These are phyloP conservation scores for Acmispon strigosus DNA, from an alignment of 306 rosid species.

Conservation along the genomic window DNA sequence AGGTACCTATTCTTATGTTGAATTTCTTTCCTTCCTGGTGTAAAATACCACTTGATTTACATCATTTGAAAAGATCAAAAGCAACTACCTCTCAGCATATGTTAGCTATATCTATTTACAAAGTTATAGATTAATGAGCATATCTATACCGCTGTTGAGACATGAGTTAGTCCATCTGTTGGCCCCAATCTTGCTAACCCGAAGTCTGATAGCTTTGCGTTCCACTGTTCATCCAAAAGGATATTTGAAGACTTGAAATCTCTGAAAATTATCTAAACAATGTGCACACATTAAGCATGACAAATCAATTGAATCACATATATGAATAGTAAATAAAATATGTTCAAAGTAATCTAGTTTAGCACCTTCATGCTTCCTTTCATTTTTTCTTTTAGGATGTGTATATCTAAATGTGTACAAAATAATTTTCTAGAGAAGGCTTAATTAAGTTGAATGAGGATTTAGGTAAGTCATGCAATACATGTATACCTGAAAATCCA, in stretches of 20 bases:
- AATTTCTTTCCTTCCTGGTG: background rate
- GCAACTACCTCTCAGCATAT: background rate
- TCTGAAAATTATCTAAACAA: conserved; percentile 84
- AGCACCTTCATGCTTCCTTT: background rate
- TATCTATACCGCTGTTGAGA: conserved; percentile 88
- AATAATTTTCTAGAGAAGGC: background rate
- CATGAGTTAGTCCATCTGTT: conserved; percentile 86
- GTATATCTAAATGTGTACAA: background rate
- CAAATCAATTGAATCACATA: conserved; percentile 6
- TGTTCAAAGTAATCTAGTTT: background rate
- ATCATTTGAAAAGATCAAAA: background rate
- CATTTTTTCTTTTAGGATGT: background rate
- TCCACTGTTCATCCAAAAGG: conserved; percentile 91
- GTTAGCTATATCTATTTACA: background rate
- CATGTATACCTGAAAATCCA: conserved; percentile 86
- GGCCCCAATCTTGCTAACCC: conserved; percentile 99
- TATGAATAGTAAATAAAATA: background rate
- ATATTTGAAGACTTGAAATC: conserved; percentile 97
- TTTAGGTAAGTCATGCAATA: background rate
- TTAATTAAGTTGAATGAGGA: background rate
- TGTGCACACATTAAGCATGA: background rate
- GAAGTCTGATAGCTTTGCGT: conserved; percentile 94
- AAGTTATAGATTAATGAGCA: background rate
- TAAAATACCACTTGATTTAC: background rate
- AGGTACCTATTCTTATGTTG: background rate